phyloP scores from a whole-genome alignment of 2,329 filamentous ascomycete species.

The Neofusicoccum laricinum region DNA sequence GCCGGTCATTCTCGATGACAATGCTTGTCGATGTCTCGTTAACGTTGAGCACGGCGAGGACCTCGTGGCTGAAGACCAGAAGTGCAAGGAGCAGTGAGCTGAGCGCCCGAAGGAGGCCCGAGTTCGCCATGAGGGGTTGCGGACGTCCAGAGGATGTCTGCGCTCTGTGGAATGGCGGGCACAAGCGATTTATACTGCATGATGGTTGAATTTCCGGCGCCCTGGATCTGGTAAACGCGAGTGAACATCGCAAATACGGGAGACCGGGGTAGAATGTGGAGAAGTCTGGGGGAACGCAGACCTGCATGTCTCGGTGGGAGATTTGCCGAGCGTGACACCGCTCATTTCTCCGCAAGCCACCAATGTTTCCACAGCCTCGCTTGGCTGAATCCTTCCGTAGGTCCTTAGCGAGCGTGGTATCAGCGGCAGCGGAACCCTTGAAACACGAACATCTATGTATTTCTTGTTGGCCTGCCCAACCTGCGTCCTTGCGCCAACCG shows the following conservation, averaged over 20 bases:
- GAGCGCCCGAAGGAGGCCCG: not conserved
- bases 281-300: slow-evolving; percentile 9
- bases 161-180: not conserved
- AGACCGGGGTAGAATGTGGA: not conserved
- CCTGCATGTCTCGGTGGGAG: slow-evolving; percentile 7
- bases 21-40: slow-evolving; percentile 30
- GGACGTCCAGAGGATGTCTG: not conserved
- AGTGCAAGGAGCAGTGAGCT: not conserved
- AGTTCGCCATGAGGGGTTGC: not conserved
- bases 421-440: not conserved
- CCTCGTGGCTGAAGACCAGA: not conserved
- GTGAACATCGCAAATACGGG: not conserved
- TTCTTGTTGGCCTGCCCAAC: too few species aligned
- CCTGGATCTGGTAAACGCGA: not conserved
- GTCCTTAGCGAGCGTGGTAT: not conserved
- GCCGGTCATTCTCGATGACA: slow-evolving; percentile 45
- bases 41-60: slow-evolving; percentile 22
- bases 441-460: not conserved
- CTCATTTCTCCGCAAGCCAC: slow-evolving; percentile 7
- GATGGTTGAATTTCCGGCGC: not conserved
- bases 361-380: not conserved
- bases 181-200: not conserved
- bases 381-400: not conserved
- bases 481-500: not conserved
- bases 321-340: not conserved